Evolutionary conservation across 2,329 filamentous ascomycete species (phyloP), one percentile per base, ranked within the genome.

Genomic region (Sporothrix luriei): DNA sequence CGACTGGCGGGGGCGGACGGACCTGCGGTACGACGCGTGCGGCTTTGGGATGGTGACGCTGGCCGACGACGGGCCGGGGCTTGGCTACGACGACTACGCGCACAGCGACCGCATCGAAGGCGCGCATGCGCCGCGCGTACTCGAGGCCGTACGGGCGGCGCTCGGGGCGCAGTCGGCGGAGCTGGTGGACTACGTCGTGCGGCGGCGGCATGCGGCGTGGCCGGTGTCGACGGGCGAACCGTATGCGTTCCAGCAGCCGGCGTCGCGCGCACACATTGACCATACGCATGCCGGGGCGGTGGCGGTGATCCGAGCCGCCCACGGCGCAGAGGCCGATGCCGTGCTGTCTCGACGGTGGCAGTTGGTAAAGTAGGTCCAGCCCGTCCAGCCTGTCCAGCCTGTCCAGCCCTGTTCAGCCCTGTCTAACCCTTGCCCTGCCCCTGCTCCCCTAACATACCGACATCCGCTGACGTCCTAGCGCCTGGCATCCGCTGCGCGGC

Each of bases 221-320:
- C 71, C 71, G 1, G 71, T 72, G 29, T 71, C 71, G 57, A 72
- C 71, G 54, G 71, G 71, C 24, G 29, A 68, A 65, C 69, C 71
- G 13, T 72, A 72, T 29, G 52, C 66, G 1, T 66, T 65, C n/a
- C 71, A 72, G 68, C 71, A 72, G 65, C 71, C 71, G 65, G 71
- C 71, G 10, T 72, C 71, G 21, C 70, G 71, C 21, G 71, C 71
- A 1, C 71, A 72, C 49, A 72, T 72, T 16, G 71, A 72, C 68
- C 71, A 72, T 48, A 70, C 71, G 4, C 82, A 84, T 61, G 74
- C 74, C 19, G 71, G 71, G 40, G 83, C 84, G 4, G 78, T 88
- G 6, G 86, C 84, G 0, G 82, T 89, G 1, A 78, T 86, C 19
- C 84, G 85, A 66, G 87, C 88, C 77, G 86, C 83, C 2, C 71